These are phyloP conservation scores for Schwanniomyces polymorphus DNA, from an alignment of 805 yeast species.

Conservation along the genomic window DNA sequence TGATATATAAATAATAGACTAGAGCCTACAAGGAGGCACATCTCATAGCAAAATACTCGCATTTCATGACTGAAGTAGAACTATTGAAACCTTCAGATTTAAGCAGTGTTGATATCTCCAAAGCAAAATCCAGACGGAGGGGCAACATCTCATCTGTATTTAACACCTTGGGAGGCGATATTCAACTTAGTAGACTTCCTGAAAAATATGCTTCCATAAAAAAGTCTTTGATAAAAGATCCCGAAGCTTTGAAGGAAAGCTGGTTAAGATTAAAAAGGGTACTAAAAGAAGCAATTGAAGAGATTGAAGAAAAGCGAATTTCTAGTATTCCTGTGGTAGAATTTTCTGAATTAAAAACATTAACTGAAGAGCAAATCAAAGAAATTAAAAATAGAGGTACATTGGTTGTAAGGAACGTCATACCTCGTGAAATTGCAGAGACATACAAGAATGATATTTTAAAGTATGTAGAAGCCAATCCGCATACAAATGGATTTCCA, in stretches of 20 bases:
- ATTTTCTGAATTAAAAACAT: constrained; percentile 13
- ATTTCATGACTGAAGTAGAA: not conserved
- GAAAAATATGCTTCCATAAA: constrained; percentile 3
- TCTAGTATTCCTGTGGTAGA: constrained; percentile 19
- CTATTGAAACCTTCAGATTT: not conserved
- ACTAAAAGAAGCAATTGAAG: constrained; percentile 17
- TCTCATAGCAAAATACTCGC: no score
- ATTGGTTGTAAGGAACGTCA: constrained; percentile 29
- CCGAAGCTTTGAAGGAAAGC: constrained; percentile 4
- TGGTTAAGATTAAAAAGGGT: constrained; percentile 27
- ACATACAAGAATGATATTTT: constrained; percentile 18
- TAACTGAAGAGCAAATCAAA: not conserved
- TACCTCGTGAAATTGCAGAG: constrained; percentile 20
- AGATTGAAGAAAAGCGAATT: constrained; percentile 18
- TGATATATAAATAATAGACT: no score
- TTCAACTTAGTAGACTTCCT: constrained; percentile 2
- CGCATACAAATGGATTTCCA: constrained; percentile 26
- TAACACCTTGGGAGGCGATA: constrained; percentile 2
- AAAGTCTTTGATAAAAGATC: constrained; percentile 2
- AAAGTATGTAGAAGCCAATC: constrained; percentile 24
- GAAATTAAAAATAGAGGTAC: constrained; percentile 18
- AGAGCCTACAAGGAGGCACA: no score
- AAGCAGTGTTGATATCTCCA: constrained; percentile 6
- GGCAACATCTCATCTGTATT: constrained; percentile 14
- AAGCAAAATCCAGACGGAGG: constrained; percentile 6